Evolutionary conservation across 352 stramenopile species (phyloP), one percentile per base, ranked within the genome.

Genomic region (Globisporangium lucens): DNA sequence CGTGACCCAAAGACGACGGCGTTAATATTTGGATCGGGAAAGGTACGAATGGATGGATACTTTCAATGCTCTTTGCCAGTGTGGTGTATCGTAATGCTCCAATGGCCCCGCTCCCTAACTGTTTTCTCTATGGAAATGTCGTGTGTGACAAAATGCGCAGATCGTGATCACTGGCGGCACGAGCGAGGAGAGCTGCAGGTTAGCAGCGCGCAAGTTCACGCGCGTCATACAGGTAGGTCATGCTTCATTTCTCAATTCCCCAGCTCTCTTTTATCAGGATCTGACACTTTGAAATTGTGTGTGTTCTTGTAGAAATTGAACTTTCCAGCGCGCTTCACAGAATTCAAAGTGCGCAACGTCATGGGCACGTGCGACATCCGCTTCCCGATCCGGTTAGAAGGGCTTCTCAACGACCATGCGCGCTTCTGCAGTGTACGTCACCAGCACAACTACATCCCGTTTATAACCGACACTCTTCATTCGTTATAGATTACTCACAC

Each of bases 311-410:
- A 95, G 88, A 95, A 95, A 93, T 74, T 95, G 29, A 92, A 93
- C 68, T 95, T 95, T 51, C 88, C 88, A 6, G 85, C 87, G 33
- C 81, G 89, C 61, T 95, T 96, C 58, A 82, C 79, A 46, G 87
- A 97, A 56, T 97, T 98, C 65, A 97, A 97, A 73, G 87, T 98
- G 49, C 97, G 98, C 68, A 99, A 99, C 75, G 98, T 99, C 59
- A 98, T 99, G 74, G 97, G 93, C 35, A 99, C 97, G 38, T 97
- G 94, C 47, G 97, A 99, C 79, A 87, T 98, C 22, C 93, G 96
- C 17, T 99, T 99, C 74, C 97, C 98, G 2, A 99, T 99, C 65
- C 90, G 98, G 47, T 81, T 99, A 55, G 98, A 99, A 84, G 97
- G 97, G n/a, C 74, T 99, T 49, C 81, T 98, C 5, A 98, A 97